phyloP scores from a whole-genome alignment of 306 rosid genomes.

The Senna siamea region DNA sequence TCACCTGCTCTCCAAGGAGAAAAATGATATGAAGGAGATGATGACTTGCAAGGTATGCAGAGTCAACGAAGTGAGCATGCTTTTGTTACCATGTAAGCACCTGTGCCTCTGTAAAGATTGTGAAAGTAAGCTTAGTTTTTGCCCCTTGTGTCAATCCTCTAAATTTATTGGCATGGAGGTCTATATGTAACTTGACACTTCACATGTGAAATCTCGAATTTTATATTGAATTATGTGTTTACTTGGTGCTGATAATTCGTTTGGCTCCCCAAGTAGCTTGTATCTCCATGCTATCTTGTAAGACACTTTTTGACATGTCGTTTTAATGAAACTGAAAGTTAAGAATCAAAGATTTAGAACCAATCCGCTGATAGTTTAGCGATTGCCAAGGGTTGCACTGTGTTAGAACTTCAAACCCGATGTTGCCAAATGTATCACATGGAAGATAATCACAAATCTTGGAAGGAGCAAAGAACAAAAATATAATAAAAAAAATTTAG shows the following conservation, averaged over 20 bases:
- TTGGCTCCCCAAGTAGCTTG: not conserved
- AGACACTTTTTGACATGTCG: not conserved
- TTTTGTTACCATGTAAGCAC: conserved; percentile 91
- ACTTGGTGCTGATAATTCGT: conserved; percentile 31
- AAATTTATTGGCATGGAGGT: conserved; percentile 88
- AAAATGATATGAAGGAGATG: conserved; percentile 62
- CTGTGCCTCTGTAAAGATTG: conserved; percentile 98
- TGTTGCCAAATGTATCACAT: not conserved
- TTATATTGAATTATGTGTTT: conserved; percentile 33
- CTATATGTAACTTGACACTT: conserved; percentile 54
- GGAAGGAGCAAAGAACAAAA: not conserved
- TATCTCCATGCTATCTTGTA: not conserved
- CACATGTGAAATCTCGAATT: conserved; percentile 43
- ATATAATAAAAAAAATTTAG: too few relatives aligned
- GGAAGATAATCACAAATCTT: not conserved
- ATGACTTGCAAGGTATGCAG: conserved; percentile 90
- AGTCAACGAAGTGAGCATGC: conserved; percentile 83
- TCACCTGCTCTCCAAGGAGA: conserved; percentile 64
- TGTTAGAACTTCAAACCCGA: not conserved
- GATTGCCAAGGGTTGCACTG: too few relatives aligned
- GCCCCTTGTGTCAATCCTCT: conserved; percentile 85
- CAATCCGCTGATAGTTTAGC: not conserved
- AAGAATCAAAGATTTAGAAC: not conserved
- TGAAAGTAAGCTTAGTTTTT: conserved; percentile 79
- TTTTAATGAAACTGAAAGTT: not conserved